Base-by-base conservation (phyloP, 2,329 filamentous ascomycete genomes). In the Aspergillus cejpii region DNA sequence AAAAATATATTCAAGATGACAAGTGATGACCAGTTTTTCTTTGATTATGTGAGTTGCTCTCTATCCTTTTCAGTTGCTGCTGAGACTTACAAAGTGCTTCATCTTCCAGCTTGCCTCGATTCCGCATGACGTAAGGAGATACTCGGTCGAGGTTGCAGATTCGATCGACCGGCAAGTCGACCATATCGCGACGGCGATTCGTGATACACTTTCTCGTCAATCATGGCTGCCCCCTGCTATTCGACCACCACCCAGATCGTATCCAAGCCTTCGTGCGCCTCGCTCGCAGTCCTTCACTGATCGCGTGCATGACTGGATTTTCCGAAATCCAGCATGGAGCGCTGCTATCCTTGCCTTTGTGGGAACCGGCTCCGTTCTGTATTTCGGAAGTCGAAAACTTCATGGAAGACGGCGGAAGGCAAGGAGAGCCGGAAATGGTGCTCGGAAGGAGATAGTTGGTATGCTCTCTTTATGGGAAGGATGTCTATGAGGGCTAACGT, bases 121-220 rank as follows among this genome's bases (percentile, higher is more conserved):
- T 52, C 76, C 78, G 8, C 73, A 79, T 67, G 81, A 90, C 59
- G 74, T 91, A 62, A 79, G 78, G 50, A 75, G 74, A 52, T 89
- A 88, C 66, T 83, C 84, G 12, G 74, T 76, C 55, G 77, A 86
- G 42, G 77, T 91, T 49, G 87, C 87, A 63, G 84, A 88, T 52
- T 84, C 83, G 54, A 80, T 94, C 63, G 87, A 96, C 68, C 76
- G 78, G 47, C 81, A 89, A 61, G 83, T 95, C 66, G 87, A 95
- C 59, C 75, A 77, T 48, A 81, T 87, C 36, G 86, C 89, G 43
- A 73, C 76, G 27, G 74, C 77, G 28, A 74, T 96, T 37, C 81
- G 86, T 62, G 82, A 88, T 51, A 76, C 77, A 3, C 73, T 88
- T 37, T 77, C 83, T 28, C 74, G 81, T 28, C 77, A 81, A 43